Evolutionary conservation across 768 basidiomycete genomes (phyloP).

Genomic region (Psilocybe tampanensis): DNA sequence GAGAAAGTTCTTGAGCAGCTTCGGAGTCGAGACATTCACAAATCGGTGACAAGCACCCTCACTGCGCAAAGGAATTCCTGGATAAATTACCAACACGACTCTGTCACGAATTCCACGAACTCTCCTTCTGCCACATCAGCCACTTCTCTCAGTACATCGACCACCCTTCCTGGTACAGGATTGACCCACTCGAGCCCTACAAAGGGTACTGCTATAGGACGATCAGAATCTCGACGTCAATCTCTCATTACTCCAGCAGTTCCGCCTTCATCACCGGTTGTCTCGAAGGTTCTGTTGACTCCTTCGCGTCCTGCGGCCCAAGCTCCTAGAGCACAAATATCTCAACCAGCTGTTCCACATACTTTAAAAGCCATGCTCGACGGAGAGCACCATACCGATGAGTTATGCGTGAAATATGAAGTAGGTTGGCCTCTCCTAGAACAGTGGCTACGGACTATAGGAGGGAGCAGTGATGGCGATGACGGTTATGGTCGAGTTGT

Average conservation of each 20-base stretch:
- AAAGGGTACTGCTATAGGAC: constrained; percentile 16
- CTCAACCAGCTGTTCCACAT: constrained; percentile 48
- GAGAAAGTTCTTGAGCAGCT: constrained; percentile 71
- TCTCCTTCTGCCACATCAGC: constrained; percentile 14
- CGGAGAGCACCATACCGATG: constrained; percentile 92
- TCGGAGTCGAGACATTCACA: constrained; percentile 56
- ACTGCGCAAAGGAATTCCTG: constrained; percentile 48
- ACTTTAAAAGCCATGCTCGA: constrained; percentile 68
- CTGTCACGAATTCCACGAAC: constrained; percentile 7
- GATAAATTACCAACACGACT: constrained; percentile 43
- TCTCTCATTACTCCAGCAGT: constrained; percentile 38
- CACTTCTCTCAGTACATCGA: constrained; percentile 1
- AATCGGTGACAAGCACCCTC: constrained; percentile 32
- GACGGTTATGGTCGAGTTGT: constrained; percentile 74
- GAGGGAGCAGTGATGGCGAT: constrained; percentile 50
- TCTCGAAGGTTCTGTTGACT: constrained; percentile 34
- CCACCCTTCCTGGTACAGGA: constrained; percentile 3
- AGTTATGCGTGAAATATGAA: constrained; percentile 81
- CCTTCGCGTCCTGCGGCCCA: constrained; percentile 43
- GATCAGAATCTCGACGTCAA: constrained; percentile 40
- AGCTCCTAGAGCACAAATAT: constrained; percentile 28
- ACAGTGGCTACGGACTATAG: constrained; percentile 64
- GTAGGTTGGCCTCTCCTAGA: constrained; percentile 84
- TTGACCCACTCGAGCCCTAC: constrained; percentile 24
- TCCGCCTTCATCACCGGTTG: constrained; percentile 44